phyloP scores from a whole-genome alignment of 805 yeast species.

The Candida incommunis region DNA sequence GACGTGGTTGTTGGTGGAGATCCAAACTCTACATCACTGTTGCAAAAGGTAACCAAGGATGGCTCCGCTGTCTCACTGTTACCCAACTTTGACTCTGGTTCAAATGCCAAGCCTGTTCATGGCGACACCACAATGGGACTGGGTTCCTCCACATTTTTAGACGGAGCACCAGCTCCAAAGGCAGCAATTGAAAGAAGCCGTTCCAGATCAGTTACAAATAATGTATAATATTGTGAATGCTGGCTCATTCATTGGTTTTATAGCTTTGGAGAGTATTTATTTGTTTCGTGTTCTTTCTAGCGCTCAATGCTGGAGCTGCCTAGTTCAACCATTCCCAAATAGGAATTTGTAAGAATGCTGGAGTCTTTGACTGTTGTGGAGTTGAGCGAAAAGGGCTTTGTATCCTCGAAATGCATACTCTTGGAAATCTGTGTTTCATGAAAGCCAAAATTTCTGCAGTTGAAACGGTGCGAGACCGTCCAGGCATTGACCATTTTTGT shows the following conservation, averaged over 20 bases:
- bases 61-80: neutral
- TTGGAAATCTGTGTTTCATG: too few relatives aligned
- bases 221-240: too few relatives aligned
- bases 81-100: slow-evolving; percentile 48
- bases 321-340: neutral
- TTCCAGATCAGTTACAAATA: neutral
- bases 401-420: too few relatives aligned
- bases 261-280: too few relatives aligned
- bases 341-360: slow-evolving; percentile 3
- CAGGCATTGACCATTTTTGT: too few relatives aligned
- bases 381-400: too few relatives aligned
- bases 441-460: too few relatives aligned
- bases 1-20: neutral
- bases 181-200: slow-evolving; percentile 20
- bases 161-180: slow-evolving; percentile 84
- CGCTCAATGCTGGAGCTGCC: neutral
- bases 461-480: too few relatives aligned
- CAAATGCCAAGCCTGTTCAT: slow-evolving; percentile 59
- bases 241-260: neutral
- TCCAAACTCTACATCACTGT: neutral
- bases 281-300: too few relatives aligned
- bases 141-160: slow-evolving; percentile 83
- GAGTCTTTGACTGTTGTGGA: too few relatives aligned
- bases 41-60: slow-evolving; percentile 16
- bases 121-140: slow-evolving; percentile 80